These are phyloP conservation scores for Agaricus blazei DNA, from an alignment of 768 basidiomycete genomes.

Conservation along the genomic window DNA sequence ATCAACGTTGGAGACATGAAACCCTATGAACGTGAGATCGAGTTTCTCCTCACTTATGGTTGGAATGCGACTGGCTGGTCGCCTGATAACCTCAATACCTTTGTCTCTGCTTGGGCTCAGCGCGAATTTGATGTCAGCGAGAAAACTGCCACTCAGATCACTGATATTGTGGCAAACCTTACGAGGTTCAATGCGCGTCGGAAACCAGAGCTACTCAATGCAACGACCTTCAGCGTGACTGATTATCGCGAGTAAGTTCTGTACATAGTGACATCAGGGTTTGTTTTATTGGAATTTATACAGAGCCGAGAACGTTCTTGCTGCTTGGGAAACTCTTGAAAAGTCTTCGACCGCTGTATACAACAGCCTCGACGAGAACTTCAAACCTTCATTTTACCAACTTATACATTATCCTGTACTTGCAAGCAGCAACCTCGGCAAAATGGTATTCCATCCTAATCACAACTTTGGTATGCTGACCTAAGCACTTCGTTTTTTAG, in stretches of 20 bases:
- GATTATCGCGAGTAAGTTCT: constrained; percentile 63
- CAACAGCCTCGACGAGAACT: constrained; percentile 39
- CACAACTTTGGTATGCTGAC: not conserved
- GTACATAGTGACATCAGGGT: not conserved
- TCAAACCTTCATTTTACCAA: constrained; percentile 63
- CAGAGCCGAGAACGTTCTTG: constrained; percentile 55
- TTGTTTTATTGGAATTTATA: not conserved
- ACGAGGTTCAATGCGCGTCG: constrained; percentile 53
- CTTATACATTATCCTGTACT: constrained; percentile 63
- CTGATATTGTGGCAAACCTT: constrained; percentile 50
- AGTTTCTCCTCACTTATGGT: constrained; percentile 62
- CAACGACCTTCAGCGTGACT: constrained; percentile 55
- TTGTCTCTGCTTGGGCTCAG: constrained; percentile 53
- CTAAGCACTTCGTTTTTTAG: constrained; percentile 11
- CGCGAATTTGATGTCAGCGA: constrained; percentile 54
- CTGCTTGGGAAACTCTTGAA: constrained; percentile 44
- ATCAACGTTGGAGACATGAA: constrained; percentile 76
- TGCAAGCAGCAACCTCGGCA: constrained; percentile 52
- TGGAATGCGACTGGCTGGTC: constrained; percentile 58
- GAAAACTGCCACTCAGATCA: constrained; percentile 35
- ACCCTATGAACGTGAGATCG: constrained; percentile 65
- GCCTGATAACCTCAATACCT: constrained; percentile 45
- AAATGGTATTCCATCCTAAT: constrained; percentile 30
- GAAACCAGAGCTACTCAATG: constrained; percentile 63
- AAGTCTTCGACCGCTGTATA: constrained; percentile 50